These are phyloP conservation scores for Acanthamoeba castellanii DNA, from an alignment of 208 protist species.

Conservation along the genomic window DNA sequence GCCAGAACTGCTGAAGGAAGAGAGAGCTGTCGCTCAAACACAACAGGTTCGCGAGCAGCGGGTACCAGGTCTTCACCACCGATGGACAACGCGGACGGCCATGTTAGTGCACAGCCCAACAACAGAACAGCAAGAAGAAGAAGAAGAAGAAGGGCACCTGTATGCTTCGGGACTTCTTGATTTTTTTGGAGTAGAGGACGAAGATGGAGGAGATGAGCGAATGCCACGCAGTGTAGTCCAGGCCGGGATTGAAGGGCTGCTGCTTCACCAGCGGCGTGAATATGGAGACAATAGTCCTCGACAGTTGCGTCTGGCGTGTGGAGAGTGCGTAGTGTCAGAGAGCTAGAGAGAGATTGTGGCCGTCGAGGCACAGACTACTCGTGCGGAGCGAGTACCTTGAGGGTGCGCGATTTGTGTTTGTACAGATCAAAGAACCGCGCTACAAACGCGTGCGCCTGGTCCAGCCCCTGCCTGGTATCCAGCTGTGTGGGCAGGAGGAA, in stretches of 20 bases:
- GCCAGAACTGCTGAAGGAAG: slow-evolving; percentile 31
- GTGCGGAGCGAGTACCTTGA: neutral
- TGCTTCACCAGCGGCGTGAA: slow-evolving; percentile 54
- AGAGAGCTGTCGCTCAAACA: slow-evolving; percentile 31
- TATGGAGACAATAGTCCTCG: slow-evolving; percentile 46
- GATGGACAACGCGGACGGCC: neutral
- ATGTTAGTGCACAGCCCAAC: neutral
- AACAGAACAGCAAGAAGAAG: neutral
- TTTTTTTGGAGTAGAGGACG: slow-evolving; percentile 37
- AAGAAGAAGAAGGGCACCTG: slow-evolving; percentile 10
- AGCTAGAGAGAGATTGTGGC: no score
- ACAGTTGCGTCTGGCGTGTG: neutral
- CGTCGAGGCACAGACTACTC: neutral
- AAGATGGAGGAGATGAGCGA: neutral
- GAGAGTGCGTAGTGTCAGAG: neutral
- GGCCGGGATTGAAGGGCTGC: neutral
- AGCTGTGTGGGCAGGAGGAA: neutral
- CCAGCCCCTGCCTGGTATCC: slow-evolving; percentile 15
- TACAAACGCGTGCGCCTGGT: slow-evolving; percentile 8
- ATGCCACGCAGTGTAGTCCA: slow-evolving; percentile 62
- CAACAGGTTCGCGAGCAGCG: slow-evolving; percentile 34
- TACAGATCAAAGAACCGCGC: slow-evolving; percentile 55
- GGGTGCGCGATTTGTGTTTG: slow-evolving; percentile 61
- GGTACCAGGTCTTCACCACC: slow-evolving; percentile 13
- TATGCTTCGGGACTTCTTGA: slow-evolving; percentile 59